Evolutionary conservation across 208 protist species (phyloP).

Genomic region (Naegleria gruberi): DNA sequence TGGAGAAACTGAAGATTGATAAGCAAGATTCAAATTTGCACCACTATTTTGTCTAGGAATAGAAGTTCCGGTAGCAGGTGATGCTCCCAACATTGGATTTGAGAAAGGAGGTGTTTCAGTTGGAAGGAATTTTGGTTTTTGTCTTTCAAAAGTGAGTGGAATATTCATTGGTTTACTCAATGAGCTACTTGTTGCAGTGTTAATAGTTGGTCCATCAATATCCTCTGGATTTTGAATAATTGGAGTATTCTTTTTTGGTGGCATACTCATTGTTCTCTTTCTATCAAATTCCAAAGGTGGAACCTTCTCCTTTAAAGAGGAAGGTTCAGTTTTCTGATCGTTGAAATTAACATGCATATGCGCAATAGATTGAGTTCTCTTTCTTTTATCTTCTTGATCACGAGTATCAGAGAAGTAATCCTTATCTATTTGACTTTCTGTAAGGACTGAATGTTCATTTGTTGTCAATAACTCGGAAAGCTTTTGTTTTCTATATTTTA

Average conservation of each 20-base stretch:
- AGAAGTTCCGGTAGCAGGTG: background rate
- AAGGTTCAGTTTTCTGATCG: background rate
- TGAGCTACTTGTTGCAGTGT: background rate
- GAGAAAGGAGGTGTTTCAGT: background rate
- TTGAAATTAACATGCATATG: background rate
- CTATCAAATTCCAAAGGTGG: background rate
- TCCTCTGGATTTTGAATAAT: background rate
- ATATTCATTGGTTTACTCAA: background rate
- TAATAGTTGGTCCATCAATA: no score
- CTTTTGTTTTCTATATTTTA: constrained; percentile 1
- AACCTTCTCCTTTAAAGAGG: background rate
- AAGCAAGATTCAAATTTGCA: background rate
- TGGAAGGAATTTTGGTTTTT: background rate
- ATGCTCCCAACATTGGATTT: background rate
- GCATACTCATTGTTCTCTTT: background rate
- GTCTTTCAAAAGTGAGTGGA: background rate
- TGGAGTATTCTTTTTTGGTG: background rate
- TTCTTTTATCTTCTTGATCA: background rate
- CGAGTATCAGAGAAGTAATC: background rate
- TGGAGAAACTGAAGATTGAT: background rate
- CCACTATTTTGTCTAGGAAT: background rate
- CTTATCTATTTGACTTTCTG: background rate
- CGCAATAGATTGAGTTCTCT: background rate
- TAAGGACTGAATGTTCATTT: background rate
- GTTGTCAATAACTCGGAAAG: background rate